Conservation (phyloP, 169 alveolate species). For the Plasmodium fragile region DNA sequence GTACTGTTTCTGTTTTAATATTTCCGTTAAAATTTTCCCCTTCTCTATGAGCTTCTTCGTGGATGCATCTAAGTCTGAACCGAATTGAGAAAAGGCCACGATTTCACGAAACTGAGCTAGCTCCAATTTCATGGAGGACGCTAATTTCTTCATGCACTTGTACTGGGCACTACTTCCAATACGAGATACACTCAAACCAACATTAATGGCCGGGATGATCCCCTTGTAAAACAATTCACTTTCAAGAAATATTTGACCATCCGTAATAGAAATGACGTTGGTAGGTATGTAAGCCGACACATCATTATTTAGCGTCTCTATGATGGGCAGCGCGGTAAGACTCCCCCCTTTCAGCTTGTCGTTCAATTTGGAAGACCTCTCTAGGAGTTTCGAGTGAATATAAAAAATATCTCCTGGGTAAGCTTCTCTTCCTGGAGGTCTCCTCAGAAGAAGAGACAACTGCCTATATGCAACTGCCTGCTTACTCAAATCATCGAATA, state of each 20-base stretch:
- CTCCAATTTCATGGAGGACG: constrained; percentile 96
- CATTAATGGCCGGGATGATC: constrained; percentile 98
- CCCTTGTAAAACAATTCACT: constrained; percentile 98
- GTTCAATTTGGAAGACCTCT: constrained; percentile 97
- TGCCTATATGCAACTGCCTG: constrained; percentile 99
- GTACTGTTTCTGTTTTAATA: constrained; percentile 92
- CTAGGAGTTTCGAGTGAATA: constrained; percentile 96
- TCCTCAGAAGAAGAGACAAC: constrained; percentile 94
- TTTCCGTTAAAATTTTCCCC: constrained; percentile 95
- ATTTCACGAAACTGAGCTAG: constrained; percentile 98
- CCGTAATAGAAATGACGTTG: constrained; percentile 98
- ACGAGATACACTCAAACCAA: constrained; percentile 98
- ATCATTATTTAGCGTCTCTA: constrained; percentile 99
- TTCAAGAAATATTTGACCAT: constrained; percentile 97
- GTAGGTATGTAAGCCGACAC: constrained; percentile 99
- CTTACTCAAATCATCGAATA: constrained; percentile 98
- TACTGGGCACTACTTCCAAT: constrained; percentile 98
- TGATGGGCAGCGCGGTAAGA: constrained; percentile 97
- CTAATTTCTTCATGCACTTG: constrained; percentile 92
- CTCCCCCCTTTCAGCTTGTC: constrained; percentile 96
- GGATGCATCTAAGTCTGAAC: constrained; percentile 96
- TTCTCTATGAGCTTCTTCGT: constrained; percentile 95
- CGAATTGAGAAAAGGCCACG: constrained; percentile 98
- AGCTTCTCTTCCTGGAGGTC: constrained; percentile 98
- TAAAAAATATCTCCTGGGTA: constrained; percentile 98